phyloP scores from a whole-genome alignment of 208 protist genomes.

The Balamuthia mandrillaris region DNA sequence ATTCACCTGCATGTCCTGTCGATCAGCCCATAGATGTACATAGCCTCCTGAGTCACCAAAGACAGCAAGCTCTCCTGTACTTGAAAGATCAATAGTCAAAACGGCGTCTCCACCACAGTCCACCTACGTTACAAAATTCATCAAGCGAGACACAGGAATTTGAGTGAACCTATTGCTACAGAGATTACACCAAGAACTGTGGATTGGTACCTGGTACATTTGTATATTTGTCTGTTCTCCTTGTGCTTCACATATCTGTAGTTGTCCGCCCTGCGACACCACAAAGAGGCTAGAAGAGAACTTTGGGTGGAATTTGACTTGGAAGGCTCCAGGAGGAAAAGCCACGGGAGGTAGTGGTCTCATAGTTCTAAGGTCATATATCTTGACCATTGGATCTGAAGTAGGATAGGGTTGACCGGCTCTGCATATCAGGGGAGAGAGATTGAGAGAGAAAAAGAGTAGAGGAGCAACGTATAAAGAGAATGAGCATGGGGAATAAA shows the following conservation, averaged over 20 bases:
- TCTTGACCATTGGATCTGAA: slow-evolving; percentile 38
- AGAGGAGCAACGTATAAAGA: neutral
- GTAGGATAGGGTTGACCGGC: slow-evolving; percentile 6
- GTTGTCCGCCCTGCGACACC: slow-evolving; percentile 35
- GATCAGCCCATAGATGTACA: slow-evolving; percentile 52
- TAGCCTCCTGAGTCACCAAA: slow-evolving; percentile 51
- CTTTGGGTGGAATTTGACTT: slow-evolving; percentile 55
- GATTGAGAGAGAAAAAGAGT: neutral
- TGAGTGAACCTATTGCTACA: neutral
- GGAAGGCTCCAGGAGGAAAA: slow-evolving; percentile 26
- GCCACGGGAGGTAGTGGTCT: neutral
- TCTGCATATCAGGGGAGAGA: neutral
- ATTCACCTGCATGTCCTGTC: slow-evolving; percentile 43
- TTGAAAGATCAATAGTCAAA: slow-evolving; percentile 45
- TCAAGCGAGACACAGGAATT: neutral
- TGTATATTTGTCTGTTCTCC: slow-evolving; percentile 7
- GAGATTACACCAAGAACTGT: too few relatives aligned
- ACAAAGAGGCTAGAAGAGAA: slow-evolving; percentile 44
- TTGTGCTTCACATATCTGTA: slow-evolving; percentile 48
- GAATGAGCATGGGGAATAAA: neutral
- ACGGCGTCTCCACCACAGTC: slow-evolving; percentile 13
- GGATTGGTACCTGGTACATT: slow-evolving; percentile 35
- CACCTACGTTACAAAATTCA: neutral
- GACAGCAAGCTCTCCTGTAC: slow-evolving; percentile 44
- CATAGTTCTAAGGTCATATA: slow-evolving; percentile 51